Percentiles rank a stretch among this genome's conserved stretches.
Conservation (phyloP, 768 basidiomycete species). For the Boletus barrowsii region DNA sequence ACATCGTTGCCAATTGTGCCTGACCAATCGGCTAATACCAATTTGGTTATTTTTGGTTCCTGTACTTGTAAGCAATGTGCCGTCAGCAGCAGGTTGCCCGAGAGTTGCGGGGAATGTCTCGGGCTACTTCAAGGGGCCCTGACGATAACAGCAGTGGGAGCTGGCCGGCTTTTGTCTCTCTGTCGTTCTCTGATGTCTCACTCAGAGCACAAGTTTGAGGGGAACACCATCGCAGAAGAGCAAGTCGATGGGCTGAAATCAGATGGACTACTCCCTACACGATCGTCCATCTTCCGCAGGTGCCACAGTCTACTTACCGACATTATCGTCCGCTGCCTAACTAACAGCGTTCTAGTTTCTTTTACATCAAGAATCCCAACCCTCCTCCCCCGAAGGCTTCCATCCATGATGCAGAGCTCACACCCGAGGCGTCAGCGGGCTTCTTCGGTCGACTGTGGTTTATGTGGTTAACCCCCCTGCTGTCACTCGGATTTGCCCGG, state of each 20-base stretch:
- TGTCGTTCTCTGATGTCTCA: background rate
- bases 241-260: background rate
- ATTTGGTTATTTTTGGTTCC: too few species aligned
- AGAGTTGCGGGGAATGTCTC: too few species aligned
- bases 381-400: slow-evolving; percentile 46
- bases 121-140: too few species aligned
- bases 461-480: slow-evolving; percentile 69
- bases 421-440: slow-evolving; percentile 66
- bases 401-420: slow-evolving; percentile 55
- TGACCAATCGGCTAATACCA: too few species aligned
- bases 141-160: too few species aligned
- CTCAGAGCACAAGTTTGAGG: background rate
- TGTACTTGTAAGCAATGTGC: too few species aligned
- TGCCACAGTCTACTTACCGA: background rate
- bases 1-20: too few species aligned
- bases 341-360: slow-evolving; percentile 5
- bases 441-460: slow-evolving; percentile 64
- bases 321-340: background rate
- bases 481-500: slow-evolving; percentile 73
- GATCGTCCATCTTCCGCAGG: slow-evolving; percentile 1
- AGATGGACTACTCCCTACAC: background rate
- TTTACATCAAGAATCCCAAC: slow-evolving; percentile 14
- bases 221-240: background rate
- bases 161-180: background rate
- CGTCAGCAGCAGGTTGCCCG: too few species aligned